These are phyloP conservation scores for Tetrapisispora iriomotensis DNA, from an alignment of 805 yeast species.

Conservation along the genomic window DNA sequence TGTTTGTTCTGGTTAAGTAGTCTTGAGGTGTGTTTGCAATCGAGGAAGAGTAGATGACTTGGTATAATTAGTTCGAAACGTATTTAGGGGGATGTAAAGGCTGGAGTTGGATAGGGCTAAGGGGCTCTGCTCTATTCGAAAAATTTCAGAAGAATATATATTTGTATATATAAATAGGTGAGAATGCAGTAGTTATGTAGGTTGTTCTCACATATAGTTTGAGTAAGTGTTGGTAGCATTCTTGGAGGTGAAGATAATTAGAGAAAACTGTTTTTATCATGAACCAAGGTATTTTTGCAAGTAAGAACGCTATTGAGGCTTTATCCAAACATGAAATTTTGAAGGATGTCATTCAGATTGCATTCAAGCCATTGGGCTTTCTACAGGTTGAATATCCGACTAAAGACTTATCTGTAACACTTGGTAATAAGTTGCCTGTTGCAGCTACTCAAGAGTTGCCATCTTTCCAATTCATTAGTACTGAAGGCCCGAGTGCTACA, in stretches of 20 bases:
- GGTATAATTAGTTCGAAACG: too few relatives aligned
- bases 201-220: too few relatives aligned
- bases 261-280: not conserved
- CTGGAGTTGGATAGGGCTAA: too few relatives aligned
- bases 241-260: not conserved
- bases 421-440: conserved; percentile 66
- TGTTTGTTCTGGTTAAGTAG: too few relatives aligned
- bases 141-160: too few relatives aligned
- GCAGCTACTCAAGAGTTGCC: conserved; percentile 64
- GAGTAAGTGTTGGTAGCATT: not conserved
- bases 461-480: conserved; percentile 52
- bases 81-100: too few relatives aligned
- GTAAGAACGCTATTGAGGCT: conserved; percentile 18
- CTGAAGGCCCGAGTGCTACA: conserved; percentile 19
- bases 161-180: too few relatives aligned
- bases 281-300: conserved; percentile 11
- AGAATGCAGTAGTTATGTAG: too few relatives aligned
- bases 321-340: conserved; percentile 20
- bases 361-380: conserved; percentile 17
- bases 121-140: too few relatives aligned
- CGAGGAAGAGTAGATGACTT: too few relatives aligned
- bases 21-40: too few relatives aligned
- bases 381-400: conserved; percentile 22
- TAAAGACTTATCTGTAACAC: conserved; percentile 38
- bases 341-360: conserved; percentile 18